Base-by-base conservation (phyloP, 2,329 filamentous ascomycete species). In the Lizonia empirigonia region DNA sequence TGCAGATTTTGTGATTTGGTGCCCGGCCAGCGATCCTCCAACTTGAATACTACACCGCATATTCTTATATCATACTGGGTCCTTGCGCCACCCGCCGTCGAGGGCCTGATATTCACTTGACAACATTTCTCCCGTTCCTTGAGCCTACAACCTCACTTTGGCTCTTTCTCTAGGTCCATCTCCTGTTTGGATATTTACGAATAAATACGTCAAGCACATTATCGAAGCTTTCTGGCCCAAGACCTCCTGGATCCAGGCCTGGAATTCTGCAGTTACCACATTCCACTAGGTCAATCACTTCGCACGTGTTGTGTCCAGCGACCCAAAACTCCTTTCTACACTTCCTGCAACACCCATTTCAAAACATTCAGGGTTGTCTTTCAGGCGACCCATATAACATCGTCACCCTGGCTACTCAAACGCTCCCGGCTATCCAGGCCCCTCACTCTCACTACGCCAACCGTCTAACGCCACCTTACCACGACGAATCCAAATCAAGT, bases 351-450 rank as follows among this genome's bases (percentile, higher is more conserved):
- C n/a, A 2, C 12, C 13, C 22, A 29, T 26, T 15, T 15, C 24
- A 6, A 36, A 10, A 40, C n/a, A 26, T 23, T 35, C 12, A 40
- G 49, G 49, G 49, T 52, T 52, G 49, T 52, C 49, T 34, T 52
- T 27, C 24, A 44, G 49, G n/a, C 49, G 44, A 33, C 33, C 49
- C 49, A 39, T 19, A 42, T 39, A 52, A 34, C 22, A 34, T 33
- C n/a, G 44, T 69, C 72, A 73, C 53, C 39, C 67, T 74, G 72
- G 72, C 72, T 68, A 63, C 72, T 49, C 69, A 72, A 65, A 66
- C 65, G 22, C 66, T 73, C 53, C 69, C 71, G 59, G 64, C 69
- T 44, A 50, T 73, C 42, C 64, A 63, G 48, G 59, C 63, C 51
- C 56, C 64, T 44, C 65, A 70, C 64, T 55, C 58, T 67, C 69